Conservation (phyloP, 2,329 filamentous ascomycete genomes). For the Exserohilum turcica region DNA sequence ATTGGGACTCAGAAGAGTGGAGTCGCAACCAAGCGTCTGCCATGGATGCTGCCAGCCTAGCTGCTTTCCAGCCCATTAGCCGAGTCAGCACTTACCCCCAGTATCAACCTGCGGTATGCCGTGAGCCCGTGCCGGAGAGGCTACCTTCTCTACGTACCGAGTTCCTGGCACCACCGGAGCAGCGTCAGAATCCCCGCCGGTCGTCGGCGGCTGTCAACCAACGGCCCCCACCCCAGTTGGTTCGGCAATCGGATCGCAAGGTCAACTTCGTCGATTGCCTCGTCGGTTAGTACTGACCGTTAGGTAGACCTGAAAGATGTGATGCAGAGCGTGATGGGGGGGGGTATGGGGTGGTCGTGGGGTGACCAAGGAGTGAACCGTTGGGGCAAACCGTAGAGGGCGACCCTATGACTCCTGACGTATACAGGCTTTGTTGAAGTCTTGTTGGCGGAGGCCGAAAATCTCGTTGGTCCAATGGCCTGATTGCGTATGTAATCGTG, state of each 20-base stretch:
- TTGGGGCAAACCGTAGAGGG: constrained; percentile 47
- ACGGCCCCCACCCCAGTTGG: constrained; percentile 72
- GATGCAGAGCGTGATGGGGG: constrained; percentile 38
- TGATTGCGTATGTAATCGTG: constrained; percentile 21
- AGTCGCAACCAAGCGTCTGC: constrained; percentile 31
- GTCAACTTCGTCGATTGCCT: constrained; percentile 92
- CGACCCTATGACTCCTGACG: constrained; percentile 43
- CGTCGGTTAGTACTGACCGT: constrained; percentile 45
- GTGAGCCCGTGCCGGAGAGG: constrained; percentile 37
- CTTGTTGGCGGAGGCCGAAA: constrained; percentile 24
- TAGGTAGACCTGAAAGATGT: constrained; percentile 42
- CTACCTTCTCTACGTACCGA: constrained; percentile 43
- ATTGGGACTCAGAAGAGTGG: constrained; percentile 50
- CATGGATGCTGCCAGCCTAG: constrained; percentile 28
- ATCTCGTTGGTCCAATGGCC: constrained; percentile 20
- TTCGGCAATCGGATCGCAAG: constrained; percentile 90
- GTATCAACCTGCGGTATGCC: constrained; percentile 48
- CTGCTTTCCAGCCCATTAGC: constrained; percentile 40
- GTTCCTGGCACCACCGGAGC: constrained; percentile 62
- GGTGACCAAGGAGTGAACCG: constrained; percentile 48
- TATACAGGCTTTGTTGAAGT: constrained; percentile 36
- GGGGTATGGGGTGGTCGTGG: constrained; percentile 42
- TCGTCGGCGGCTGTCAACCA: constrained; percentile 61
- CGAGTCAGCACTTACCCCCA: constrained; percentile 45
- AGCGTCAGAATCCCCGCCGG: constrained; percentile 67